A percentile compares a stretch with the other conserved stretches of the same genome.
phyloP scores from a whole-genome alignment of 805 yeast species.

The Phaffomyces antillensis region DNA sequence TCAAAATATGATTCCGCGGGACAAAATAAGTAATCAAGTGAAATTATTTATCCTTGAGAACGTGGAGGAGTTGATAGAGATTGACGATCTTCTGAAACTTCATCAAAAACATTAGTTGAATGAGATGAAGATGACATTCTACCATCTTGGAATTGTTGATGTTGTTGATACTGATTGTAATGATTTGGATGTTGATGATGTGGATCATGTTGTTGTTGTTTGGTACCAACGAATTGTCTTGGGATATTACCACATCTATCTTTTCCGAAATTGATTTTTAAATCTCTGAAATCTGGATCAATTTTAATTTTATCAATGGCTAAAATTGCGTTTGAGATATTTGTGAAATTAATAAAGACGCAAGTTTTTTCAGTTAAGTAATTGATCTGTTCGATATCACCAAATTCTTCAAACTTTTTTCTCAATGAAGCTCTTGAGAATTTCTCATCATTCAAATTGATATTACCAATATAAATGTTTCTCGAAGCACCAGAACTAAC shows the following conservation, averaged over 20 bases:
- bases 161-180: neutral
- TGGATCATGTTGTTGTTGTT: neutral
- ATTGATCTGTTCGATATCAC: slow-evolving; percentile 93
- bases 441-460: slow-evolving; percentile 31
- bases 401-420: slow-evolving; percentile 70
- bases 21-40: too few species aligned
- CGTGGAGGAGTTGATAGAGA: slow-evolving; percentile 1
- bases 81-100: slow-evolving; percentile 1
- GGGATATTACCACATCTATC: slow-evolving; percentile 95
- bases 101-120: neutral
- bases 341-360: slow-evolving; percentile 87
- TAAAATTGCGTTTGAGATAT: slow-evolving; percentile 74
- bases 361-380: slow-evolving; percentile 74
- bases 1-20: neutral
- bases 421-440: slow-evolving; percentile 57
- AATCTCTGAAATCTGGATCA: slow-evolving; percentile 55
- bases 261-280: slow-evolving; percentile 87
- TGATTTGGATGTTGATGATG: slow-evolving; percentile 2
- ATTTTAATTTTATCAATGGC: slow-evolving; percentile 82
- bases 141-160: neutral
- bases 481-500: slow-evolving; percentile 92
- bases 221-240: slow-evolving; percentile 44
- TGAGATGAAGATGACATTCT: neutral
- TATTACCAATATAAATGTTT: slow-evolving; percentile 82
- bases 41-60: neutral